phyloP scores from a whole-genome alignment of 345 rosid species.

The Nephelium lappaceum region DNA sequence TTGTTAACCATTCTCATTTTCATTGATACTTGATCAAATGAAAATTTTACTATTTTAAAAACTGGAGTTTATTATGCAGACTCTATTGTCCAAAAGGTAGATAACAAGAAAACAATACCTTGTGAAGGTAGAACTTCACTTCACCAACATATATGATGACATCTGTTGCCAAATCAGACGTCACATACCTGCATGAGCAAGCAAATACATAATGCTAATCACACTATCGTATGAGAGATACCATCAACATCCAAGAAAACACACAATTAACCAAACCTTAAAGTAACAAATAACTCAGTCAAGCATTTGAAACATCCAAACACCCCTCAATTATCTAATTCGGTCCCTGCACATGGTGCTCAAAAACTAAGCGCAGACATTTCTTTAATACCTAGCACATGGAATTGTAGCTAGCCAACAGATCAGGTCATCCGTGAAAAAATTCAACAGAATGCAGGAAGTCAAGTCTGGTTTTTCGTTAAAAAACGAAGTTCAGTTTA shows the following conservation, averaged over 20 bases:
- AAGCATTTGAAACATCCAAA: background rate
- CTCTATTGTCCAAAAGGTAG: background rate
- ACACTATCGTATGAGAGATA: constrained; percentile 7
- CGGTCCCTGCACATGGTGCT: background rate
- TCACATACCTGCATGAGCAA: constrained; percentile 56
- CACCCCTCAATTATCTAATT: background rate
- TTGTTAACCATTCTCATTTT: background rate
- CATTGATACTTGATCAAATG: background rate
- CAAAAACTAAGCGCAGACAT: background rate
- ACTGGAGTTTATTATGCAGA: background rate
- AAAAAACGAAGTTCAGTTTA: background rate
- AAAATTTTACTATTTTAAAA: background rate
- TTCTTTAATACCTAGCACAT: background rate
- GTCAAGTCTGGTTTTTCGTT: background rate
- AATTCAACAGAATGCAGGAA: background rate
- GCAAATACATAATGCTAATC: constrained; percentile 25
- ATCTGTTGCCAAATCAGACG: constrained; percentile 78
- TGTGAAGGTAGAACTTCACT: constrained; percentile 83
- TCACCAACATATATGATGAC: constrained; percentile 66
- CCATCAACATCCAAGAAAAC: background rate
- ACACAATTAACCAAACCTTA: background rate
- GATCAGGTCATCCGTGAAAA: background rate
- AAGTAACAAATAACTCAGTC: background rate
- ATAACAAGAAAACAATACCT: constrained; percentile 44
- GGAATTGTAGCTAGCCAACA: background rate